Evolutionary conservation across 495 filamentous ascomycete genomes (phyloP).

Genomic region (Penicillium herquei): DNA sequence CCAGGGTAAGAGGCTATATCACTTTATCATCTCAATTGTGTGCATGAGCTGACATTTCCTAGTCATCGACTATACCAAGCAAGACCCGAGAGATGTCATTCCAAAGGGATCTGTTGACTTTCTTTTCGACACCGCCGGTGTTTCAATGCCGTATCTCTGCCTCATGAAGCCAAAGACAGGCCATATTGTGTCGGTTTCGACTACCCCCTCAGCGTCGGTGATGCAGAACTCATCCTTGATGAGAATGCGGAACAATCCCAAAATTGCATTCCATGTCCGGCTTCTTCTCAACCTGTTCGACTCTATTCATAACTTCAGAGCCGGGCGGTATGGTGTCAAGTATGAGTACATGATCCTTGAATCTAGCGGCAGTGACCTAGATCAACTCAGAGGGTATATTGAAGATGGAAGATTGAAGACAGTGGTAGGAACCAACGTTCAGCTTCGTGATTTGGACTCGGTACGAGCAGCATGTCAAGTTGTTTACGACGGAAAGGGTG

Average conservation of each 20-base stretch:
- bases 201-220: slow-evolving; percentile 30
- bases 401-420: slow-evolving; percentile 46
- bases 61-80: slow-evolving; percentile 51
- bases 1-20: neutral
- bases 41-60: slow-evolving; percentile 4
- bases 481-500: slow-evolving; percentile 51
- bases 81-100: slow-evolving; percentile 37
- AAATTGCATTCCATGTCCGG: slow-evolving; percentile 30
- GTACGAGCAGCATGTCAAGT: slow-evolving; percentile 45
- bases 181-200: slow-evolving; percentile 28
- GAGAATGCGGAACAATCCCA: slow-evolving; percentile 28
- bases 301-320: slow-evolving; percentile 28
- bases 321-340: slow-evolving; percentile 33
- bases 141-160: slow-evolving; percentile 29
- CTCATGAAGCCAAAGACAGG: slow-evolving; percentile 27
- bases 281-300: slow-evolving; percentile 34
- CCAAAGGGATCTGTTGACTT: slow-evolving; percentile 48
- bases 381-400: slow-evolving; percentile 38
- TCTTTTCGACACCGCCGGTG: slow-evolving; percentile 49
- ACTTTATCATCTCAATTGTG: neutral
- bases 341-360: slow-evolving; percentile 43
- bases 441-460: slow-evolving; percentile 44
- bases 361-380: slow-evolving; percentile 37
- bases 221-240: slow-evolving; percentile 9
- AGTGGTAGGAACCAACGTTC: slow-evolving; percentile 40